Evolutionary conservation across 2,329 filamentous ascomycete species (phyloP).

Genomic region (Ascochyta koolunga): DNA sequence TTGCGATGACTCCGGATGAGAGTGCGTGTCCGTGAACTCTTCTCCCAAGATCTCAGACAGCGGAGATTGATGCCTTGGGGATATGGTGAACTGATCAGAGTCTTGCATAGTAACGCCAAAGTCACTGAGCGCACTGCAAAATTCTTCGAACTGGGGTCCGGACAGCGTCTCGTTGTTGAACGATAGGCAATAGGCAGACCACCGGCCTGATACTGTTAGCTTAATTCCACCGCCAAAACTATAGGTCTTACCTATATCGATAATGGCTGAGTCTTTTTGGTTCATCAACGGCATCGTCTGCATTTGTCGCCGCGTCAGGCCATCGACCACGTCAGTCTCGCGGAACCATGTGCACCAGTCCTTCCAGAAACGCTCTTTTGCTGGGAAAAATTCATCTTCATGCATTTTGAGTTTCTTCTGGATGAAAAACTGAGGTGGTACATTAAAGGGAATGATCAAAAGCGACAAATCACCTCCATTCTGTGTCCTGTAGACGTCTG

Average conservation of each 20-base stretch:
- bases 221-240: too few relatives aligned
- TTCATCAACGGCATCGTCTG: conserved; percentile 33
- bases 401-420: conserved; percentile 25
- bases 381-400: conserved; percentile 25
- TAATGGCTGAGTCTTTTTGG: conserved; percentile 56
- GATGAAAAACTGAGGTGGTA: conserved; percentile 54
- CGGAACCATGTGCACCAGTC: conserved; percentile 66
- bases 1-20: conserved; percentile 20
- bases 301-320: conserved; percentile 32
- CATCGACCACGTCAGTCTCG: conserved; percentile 66
- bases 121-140: conserved; percentile 67
- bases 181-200: conserved; percentile 64
- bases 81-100: conserved; percentile 52
- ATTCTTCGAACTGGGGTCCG: conserved; percentile 47
- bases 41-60: conserved; percentile 40
- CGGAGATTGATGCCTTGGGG: conserved; percentile 16
- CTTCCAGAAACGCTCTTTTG: conserved; percentile 55
- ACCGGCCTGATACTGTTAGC: conserved; percentile 55
- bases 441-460: conserved; percentile 44
- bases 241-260: conserved; percentile 61
- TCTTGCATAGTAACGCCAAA: conserved; percentile 69
- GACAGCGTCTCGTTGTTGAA: conserved; percentile 49
- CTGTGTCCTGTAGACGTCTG: conserved; percentile 45
- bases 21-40: conserved; percentile 34
- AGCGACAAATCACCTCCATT: conserved; percentile 1